These are phyloP conservation scores for Aspergillus felis DNA, from an alignment of 2,329 filamentous ascomycete species.

Conservation along the genomic window DNA sequence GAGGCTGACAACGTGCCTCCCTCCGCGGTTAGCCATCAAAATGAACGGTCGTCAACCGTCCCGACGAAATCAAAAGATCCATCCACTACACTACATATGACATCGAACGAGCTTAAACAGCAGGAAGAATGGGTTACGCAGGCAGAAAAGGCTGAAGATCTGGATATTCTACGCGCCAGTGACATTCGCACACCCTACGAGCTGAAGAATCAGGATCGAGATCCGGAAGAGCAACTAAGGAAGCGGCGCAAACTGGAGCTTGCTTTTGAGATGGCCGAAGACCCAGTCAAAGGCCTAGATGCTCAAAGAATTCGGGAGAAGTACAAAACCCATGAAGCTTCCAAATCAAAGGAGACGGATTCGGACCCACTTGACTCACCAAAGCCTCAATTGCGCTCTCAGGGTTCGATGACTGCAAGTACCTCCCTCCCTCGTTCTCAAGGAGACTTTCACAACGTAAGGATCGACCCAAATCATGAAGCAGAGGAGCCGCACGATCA, in stretches of 20 bases:
- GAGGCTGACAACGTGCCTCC: neutral
- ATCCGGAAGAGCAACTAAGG: slow-evolving; percentile 15
- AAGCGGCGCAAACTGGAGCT: slow-evolving; percentile 18
- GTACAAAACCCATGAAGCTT: slow-evolving; percentile 13
- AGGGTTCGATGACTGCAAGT: neutral
- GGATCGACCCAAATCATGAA: neutral
- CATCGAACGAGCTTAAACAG: neutral
- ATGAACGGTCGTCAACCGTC: neutral
- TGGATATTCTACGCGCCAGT: slow-evolving; percentile 32
- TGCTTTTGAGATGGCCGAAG: slow-evolving; percentile 14
- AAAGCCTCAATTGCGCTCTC: neutral
- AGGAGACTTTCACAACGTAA: neutral
- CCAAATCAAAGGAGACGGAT: neutral
- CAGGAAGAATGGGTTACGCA: slow-evolving; percentile 4
- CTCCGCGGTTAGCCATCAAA: neutral
- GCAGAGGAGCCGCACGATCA: too few relatives aligned
- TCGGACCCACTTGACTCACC: neutral
- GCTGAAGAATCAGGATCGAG: slow-evolving; percentile 15
- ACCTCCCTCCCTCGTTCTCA: neutral
- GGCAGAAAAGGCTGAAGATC: slow-evolving; percentile 25
- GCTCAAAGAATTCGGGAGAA: slow-evolving; percentile 20
- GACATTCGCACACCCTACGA: slow-evolving; percentile 34
- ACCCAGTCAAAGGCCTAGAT: slow-evolving; percentile 12
- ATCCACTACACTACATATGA: neutral
- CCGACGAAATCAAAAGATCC: neutral